Percentiles rank a stretch among this genome's conserved stretches.
phyloP scores from a whole-genome alignment of 2,329 filamentous ascomycete species.

The Fusarium tjaetaba region DNA sequence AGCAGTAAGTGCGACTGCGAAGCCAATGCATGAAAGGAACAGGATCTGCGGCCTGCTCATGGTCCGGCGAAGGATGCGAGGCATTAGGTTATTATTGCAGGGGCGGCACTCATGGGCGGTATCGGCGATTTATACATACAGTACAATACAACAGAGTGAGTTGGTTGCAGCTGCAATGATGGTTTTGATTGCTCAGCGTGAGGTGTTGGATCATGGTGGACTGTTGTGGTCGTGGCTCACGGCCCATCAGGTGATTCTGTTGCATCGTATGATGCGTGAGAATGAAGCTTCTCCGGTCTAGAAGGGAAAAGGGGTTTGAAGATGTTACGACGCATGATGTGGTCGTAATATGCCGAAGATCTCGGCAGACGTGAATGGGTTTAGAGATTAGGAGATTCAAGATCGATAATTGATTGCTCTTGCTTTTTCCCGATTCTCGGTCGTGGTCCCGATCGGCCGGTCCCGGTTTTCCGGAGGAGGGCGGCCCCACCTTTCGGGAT shows the following conservation, averaged over 20 bases:
- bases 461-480: conserved; percentile 1
- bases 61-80: conserved; percentile 44
- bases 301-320: background rate
- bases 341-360: background rate
- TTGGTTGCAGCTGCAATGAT: background rate
- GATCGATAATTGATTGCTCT: background rate
- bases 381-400: background rate
- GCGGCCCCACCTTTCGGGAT: conserved; percentile 14
- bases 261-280: conserved; percentile 29
- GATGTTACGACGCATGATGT: background rate
- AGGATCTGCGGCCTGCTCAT: conserved; percentile 44
- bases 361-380: background rate
- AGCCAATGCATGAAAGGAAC: conserved; percentile 43
- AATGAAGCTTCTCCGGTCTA: conserved; percentile 22
- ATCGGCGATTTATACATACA: conserved; percentile 38
- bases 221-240: conserved; percentile 29
- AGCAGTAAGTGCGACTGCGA: conserved; percentile 44
- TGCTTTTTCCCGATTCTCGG: background rate
- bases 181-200: background rate
- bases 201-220: conserved; percentile 32
- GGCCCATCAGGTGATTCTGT: conserved; percentile 33
- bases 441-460: background rate
- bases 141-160: background rate
- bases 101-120: conserved; percentile 21
- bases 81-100: conserved; percentile 33